These are phyloP conservation scores for thale cress (Arabidopsis thaliana) DNA, from an alignment of 345 rosid species.

Conservation along the genomic window TAIR10.1 NC_003070.9:25833501-25834000, in stretches of 20 bases:
- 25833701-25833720: constrained; percentile 39
- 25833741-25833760: no score
- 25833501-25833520: constrained; percentile 43
- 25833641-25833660: constrained; percentile 31
- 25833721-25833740: constrained; percentile 36
- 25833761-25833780: no score
- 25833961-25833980: not conserved
- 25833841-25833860: not conserved
- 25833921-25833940: constrained; percentile 29
- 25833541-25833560: constrained; percentile 16
- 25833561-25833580: constrained; percentile 21
- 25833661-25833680: constrained; percentile 37
- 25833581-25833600: constrained; percentile 18
- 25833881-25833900: constrained; percentile 6
- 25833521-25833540: constrained; percentile 39
- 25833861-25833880: not conserved
- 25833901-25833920: constrained; percentile 31
- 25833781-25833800: not conserved
- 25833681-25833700: constrained; percentile 32
- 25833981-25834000: constrained; percentile 34
- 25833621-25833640: constrained; percentile 31
- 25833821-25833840: not conserved
- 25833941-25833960: constrained; percentile 38
- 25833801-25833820: constrained; percentile 1
- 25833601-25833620: constrained; percentile 10